Evolutionary conservation across 139 green algal genomes (phyloP), one percentile per base, ranked within the genome.

Genomic region (Coccomyxa sp.): DNA sequence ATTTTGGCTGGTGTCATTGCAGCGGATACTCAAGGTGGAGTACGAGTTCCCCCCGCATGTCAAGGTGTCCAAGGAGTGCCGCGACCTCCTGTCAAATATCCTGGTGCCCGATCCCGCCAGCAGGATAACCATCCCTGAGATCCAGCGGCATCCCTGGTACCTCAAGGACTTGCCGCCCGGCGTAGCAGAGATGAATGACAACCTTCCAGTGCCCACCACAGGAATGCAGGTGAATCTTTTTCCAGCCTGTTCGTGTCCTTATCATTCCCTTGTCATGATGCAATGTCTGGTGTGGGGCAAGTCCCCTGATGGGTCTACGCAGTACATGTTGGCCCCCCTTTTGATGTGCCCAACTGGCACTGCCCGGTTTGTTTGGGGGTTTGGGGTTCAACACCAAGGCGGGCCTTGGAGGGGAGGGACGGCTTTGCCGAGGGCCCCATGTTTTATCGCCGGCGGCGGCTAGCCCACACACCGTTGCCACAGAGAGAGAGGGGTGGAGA

Each of bases 61-160:
- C 51, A 88, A 90, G 83, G 77, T 93, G 10, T 94, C 88, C 16
- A 84, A 90, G 4, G 94, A 95, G 78, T 95, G 92, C 87, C 85
- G 86, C 63, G 92, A 96, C 87, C 79, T 98, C 77, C 82, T 98
- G 82, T 31, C 82, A 28, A 87, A 90, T 38, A 95, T 98, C 77
- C 77, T 94, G 51, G 85, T 92, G 58, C 78, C 87, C 17, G 93
- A 98, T 83, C 94, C 96, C 1, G 67, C 77, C 45, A 91, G 93
- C 83, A 92, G 96, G 68, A 94, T 97, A 83, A 94, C 89, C 57
- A 91, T 98, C 15, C 79, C 82, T 16, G 91, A 95, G 84, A 94
- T 98, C 80, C 83, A 90, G 80, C 51, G 87, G 66, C 93, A 96
- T 83, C 89, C 92, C 17, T 99, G 96, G 96, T 99, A 97, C 90